Evolutionary conservation across 2,329 filamentous ascomycete genomes (phyloP).

Genomic region (Pseudogymnoascus sp.): DNA sequence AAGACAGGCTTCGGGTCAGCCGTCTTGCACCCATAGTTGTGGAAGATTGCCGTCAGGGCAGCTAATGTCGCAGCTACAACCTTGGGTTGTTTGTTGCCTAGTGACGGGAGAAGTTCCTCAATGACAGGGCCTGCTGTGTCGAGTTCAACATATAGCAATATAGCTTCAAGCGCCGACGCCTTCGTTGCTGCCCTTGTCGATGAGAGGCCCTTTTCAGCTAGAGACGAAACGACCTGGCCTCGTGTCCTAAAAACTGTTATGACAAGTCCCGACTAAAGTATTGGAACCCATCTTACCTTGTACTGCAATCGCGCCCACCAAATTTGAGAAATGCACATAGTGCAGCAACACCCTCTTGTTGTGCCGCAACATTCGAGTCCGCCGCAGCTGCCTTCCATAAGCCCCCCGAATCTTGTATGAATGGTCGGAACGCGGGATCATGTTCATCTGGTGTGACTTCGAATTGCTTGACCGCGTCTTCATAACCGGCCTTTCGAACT

Average conservation of each 20-base stretch:
- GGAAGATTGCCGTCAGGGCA: conserved; percentile 74
- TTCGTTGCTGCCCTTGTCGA: conserved; percentile 87
- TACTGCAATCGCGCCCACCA: conserved; percentile 69
- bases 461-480: conserved; percentile 84
- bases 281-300: conserved; percentile 42
- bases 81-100: conserved; percentile 87
- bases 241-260: conserved; percentile 50
- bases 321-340: conserved; percentile 90
- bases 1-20: conserved; percentile 88
- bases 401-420: conserved; percentile 65
- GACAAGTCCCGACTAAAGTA: conserved; percentile 9
- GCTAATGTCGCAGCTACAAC: conserved; percentile 68
- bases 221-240: conserved; percentile 61
- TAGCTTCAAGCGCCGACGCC: conserved; percentile 72
- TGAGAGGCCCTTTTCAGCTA: conserved; percentile 84
- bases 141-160: conserved; percentile 82
- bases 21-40: conserved; percentile 90
- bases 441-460: conserved; percentile 75
- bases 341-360: conserved; percentile 82
- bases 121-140: conserved; percentile 79
- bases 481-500: conserved; percentile 88
- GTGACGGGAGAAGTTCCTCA: conserved; percentile 76
- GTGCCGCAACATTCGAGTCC: conserved; percentile 94
- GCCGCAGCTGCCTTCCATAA: conserved; percentile 89
- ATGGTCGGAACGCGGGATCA: conserved; percentile 79